Base-by-base conservation (phyloP, 2,329 filamentous ascomycete species). In the Hirsutella thompsonii region DNA sequence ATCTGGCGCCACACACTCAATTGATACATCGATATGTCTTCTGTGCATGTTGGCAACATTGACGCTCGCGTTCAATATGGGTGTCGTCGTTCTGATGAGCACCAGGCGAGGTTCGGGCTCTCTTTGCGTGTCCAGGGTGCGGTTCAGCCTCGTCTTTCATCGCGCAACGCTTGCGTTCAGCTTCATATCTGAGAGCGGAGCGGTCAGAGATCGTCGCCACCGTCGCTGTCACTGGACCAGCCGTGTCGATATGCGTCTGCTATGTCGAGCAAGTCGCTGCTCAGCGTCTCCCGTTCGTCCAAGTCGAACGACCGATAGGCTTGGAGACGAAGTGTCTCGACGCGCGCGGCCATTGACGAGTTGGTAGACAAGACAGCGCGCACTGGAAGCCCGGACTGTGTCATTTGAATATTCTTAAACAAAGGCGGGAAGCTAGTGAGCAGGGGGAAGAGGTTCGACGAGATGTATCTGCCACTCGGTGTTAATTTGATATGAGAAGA, bases 201-300 rank as follows among this genome's bases (percentile, higher is more conserved):
- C n/a, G 36, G 42, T 56, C 47, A 55, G n/a, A 57, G 37, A 23
- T 74, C 68, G 39, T 86, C 81, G 43, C 86, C 79, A 18, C 76
- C 80, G 50, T 85, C 83, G 43, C 76, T 81, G 20, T 79, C 86
- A 52, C 82, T 87, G 11, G 78, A 79, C 84, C 86, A 94, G 2
- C 87, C 87, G 46, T 92, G 85, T 50, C 86, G 79, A 57, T 95
- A 96, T 44, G 84, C 84, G 54, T 94, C 89, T 1, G 83, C 81
- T 52, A 96, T 79, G 44, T 84, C 81, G 20, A 83, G 79, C 32
- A 98, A 67, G 11, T 83, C 79, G 54, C 94, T 92, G 36, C 78
- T 76, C n/a, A 96, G 67, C 2, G 70, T 69, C 61, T 98, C 92
- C 34, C 90, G 74, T 54, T 96, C 89, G 44, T 93, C 86, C 3